Evolutionary conservation across 768 basidiomycete genomes (phyloP), one percentile per base, ranked within the genome.

Genomic region (Suillus clintonianus): DNA sequence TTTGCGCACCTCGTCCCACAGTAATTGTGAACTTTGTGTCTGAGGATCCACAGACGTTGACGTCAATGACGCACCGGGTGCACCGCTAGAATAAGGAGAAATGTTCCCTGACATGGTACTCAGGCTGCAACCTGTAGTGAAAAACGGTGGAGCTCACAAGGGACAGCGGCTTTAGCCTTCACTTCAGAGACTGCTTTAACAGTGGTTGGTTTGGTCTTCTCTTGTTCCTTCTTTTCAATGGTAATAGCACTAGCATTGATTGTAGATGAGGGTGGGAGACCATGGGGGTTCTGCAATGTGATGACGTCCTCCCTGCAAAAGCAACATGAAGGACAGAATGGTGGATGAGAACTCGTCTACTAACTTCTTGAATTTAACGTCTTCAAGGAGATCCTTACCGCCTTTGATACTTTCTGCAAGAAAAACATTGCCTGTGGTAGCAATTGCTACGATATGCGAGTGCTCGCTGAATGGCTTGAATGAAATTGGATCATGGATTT

Each of bases 401-500:
- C 89, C 91, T 71, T 89, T 94, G 63, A 95, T 81, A 68, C 95
- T 97, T 54, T 98, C 97, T 9, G 91, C 90, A 19, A 96, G 82
- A 76, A 92, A 99, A 15, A 99, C 95, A 72, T 97, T 97, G 17
- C 95, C 95, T 0, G 94, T 95, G 0, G 88, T 90, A 7, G 89
- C 89, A 68, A 97, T 88, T 47, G 93, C 92, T 42, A 95, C 92
- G 61, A 99, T 92, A 72, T 98, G 92, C 1, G 97, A 96, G 74
- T 99, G 97, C 66, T 97, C 91, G 72, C 85, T 95, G 83, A 99
- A 97, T 2, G 93, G 91, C 75, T 98, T 99, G 86, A 97, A 99
- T 4, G 95, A 94, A 50, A 99, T 95, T 0, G 97, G 97, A 74
- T 99, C 97, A 74, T 97, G 90, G 14, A 93, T 86, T 75, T 95